Conservation (phyloP, 305 asterid genomes). For the Fraxinus albicans region DNA sequence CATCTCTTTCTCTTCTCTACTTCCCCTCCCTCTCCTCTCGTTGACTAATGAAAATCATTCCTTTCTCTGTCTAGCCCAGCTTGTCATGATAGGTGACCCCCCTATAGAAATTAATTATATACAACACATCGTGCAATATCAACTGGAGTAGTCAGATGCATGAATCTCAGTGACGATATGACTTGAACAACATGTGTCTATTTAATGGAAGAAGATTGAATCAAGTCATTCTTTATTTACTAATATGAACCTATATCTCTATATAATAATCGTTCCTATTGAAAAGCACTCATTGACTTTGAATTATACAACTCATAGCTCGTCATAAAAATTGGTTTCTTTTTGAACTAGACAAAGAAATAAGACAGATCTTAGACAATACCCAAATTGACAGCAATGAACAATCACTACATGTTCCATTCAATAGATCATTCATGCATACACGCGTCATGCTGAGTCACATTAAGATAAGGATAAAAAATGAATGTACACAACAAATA, state of each 20-base stretch:
- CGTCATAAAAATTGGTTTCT: neutral
- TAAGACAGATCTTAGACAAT: neutral
- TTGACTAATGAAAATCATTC: slow-evolving; percentile 32
- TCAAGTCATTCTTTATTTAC: slow-evolving; percentile 26
- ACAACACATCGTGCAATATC: slow-evolving; percentile 2
- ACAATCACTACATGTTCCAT: neutral
- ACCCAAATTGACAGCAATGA: neutral
- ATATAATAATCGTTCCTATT: slow-evolving; percentile 17
- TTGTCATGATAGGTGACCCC: slow-evolving; percentile 30
- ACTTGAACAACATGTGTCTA: slow-evolving; percentile 23
- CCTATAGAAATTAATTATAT: neutral
- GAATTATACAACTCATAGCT: slow-evolving; percentile 20
- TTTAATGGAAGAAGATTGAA: slow-evolving; percentile 22
- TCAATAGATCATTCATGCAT: neutral
- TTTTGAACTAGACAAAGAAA: neutral
- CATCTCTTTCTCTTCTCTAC: slow-evolving; percentile 15
- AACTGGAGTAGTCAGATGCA: slow-evolving; percentile 18
- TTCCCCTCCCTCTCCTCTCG: slow-evolving; percentile 7
- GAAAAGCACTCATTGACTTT: slow-evolving; percentile 37
- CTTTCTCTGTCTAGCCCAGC: slow-evolving; percentile 6
- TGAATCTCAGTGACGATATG: slow-evolving; percentile 21
- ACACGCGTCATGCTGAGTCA: neutral
- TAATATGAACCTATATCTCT: neutral
- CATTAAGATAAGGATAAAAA: neutral
- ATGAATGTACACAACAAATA: neutral